phyloP scores from a whole-genome alignment of 2,329 filamentous ascomycete genomes.

The Aspergillus sp. region DNA sequence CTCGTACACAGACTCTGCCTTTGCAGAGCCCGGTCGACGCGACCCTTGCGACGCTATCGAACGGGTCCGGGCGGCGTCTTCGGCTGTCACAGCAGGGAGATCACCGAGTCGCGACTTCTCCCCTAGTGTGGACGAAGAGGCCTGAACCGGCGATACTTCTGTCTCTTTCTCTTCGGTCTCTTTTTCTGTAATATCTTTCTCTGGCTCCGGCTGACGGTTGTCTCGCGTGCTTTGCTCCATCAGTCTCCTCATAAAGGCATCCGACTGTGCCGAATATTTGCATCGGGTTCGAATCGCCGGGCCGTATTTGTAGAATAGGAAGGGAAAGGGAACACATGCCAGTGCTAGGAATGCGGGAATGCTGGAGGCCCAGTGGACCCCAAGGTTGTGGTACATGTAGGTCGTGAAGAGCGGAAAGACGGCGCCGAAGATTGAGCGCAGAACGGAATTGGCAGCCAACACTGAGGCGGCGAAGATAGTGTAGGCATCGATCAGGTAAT shows the following conservation, averaged over 20 bases:
- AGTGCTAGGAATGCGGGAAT: conserved; percentile 51
- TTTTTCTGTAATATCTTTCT: conserved; percentile 15
- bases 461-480: not conserved
- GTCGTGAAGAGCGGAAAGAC: conserved; percentile 47
- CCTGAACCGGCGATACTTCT: conserved; percentile 19
- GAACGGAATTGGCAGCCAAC: not conserved
- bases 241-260: conserved; percentile 40
- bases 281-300: conserved; percentile 41
- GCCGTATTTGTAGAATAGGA: conserved; percentile 48
- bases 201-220: not conserved
- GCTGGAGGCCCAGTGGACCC: conserved; percentile 52
- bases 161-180: conserved; percentile 18
- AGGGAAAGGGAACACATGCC: conserved; percentile 47
- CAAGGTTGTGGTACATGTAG: conserved; percentile 48
- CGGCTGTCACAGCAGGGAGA: not conserved
- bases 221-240: conserved; percentile 26
- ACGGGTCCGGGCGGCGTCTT: conserved; percentile 25
- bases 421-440: not conserved
- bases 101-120: not conserved
- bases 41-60: conserved; percentile 21
- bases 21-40: conserved; percentile 4
- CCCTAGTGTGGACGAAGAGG: not conserved
- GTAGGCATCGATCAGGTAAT: conserved; percentile 3
- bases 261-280: conserved; percentile 42
- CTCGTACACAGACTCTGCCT: conserved; percentile 35